Base-by-base conservation (phyloP, 1,139 yeast genomes). In the Geotrichum citri-aurantii region DNA sequence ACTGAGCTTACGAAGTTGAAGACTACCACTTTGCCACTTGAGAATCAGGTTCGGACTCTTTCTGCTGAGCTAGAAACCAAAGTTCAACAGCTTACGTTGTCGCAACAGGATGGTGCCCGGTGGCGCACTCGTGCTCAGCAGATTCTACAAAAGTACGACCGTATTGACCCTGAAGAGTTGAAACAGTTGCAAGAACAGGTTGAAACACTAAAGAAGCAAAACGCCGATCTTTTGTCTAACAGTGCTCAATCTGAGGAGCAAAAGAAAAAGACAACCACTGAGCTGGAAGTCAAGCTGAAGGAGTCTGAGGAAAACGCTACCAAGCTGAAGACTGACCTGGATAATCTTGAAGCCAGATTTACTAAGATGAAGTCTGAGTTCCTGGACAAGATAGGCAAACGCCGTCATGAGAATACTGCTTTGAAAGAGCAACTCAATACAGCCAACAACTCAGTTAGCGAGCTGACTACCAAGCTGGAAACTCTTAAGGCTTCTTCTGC, bases 51-150 rank as follows among this genome's bases (percentile, higher is more conserved):
- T 21, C 68, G 70, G 3, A 70, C 71, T n/a, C 65, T 79, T 33
- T 70, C 69, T 26, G 71, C 77, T 19, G 78, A 78, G 37, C 60
- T 76, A 7, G 72, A 71, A 14, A 77, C 77, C 24, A 79, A 77
- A 58, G 76, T 75, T 29, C 73, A 75, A 60, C 77, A 77, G 61
- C 65, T 79, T 47, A 66, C 66, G 55, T 64, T 78, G 26, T 63
- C 73, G 17, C 68, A 71, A 48, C 77, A 77, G 56, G 85, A 83
- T 61, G 72, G 73, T 37, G 76, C 76, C 29, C 75, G 79, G 48
- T 82, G 86, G 86, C 81, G 79, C 70, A 73, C 70, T 23, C 75
- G 84, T 57, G 74, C 81, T 11, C 80, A 79, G 61, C 79, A 77
- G 58, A 73, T 81, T 56, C 65, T 80, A 60, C 76, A 75, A 57